Percentiles rank a stretch among this genome's conserved stretches.
Conservation (phyloP, 2,329 filamentous ascomycete species). For the Diaporthe ilicicola region DNA sequence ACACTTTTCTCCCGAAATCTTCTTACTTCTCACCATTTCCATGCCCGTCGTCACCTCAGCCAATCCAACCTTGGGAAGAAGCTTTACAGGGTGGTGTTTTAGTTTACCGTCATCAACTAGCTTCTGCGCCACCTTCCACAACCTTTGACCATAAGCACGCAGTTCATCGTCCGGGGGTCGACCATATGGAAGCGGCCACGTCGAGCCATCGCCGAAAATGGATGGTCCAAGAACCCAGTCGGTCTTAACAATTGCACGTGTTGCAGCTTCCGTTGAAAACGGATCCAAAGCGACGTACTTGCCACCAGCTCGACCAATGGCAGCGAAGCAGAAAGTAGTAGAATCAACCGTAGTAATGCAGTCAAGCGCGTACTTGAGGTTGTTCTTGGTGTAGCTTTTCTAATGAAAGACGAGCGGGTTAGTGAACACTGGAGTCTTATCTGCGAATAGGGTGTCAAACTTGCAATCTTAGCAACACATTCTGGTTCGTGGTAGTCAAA, state of each 20-base stretch:
- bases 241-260: background rate
- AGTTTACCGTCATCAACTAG: background rate
- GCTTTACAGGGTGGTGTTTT: background rate
- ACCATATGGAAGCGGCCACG: background rate
- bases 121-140: background rate
- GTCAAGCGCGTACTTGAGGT: constrained; percentile 49
- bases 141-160: background rate
- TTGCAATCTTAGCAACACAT: background rate
- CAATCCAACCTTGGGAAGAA: background rate
- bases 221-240: background rate
- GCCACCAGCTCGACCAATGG: constrained; percentile 46
- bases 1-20: background rate
- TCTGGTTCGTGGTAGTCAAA: constrained; percentile 47
- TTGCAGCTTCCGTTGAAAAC: background rate
- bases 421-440: no score
- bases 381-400: constrained; percentile 43
- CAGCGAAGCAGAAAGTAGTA: constrained; percentile 46
- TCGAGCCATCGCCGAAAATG: background rate
- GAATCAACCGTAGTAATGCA: constrained; percentile 40
- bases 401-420: background rate
- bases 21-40: background rate
- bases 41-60: background rate
- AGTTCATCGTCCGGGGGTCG: background rate
- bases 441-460: no score
- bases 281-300: constrained; percentile 33